phyloP scores from a whole-genome alignment of 345 rosid genomes.

The Theobroma cacao region DNA sequence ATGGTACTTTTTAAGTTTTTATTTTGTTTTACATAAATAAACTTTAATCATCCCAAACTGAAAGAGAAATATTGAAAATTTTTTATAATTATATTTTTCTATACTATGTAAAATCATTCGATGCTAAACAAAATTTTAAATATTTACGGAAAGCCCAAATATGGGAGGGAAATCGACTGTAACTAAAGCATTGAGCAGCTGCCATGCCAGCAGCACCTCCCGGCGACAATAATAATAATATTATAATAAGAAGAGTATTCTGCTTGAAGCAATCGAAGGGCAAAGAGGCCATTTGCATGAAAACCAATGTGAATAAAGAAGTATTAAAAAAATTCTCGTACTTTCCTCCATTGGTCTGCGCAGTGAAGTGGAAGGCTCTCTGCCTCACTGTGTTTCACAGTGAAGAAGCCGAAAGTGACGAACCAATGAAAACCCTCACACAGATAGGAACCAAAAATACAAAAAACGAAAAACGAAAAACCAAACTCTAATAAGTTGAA shows the following conservation, averaged over 20 bases:
- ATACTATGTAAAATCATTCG: too few relatives aligned
- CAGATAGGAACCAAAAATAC: constrained; percentile 9
- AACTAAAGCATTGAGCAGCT: neutral
- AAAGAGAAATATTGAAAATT: too few relatives aligned
- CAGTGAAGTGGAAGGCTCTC: constrained; percentile 25
- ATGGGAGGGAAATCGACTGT: neutral
- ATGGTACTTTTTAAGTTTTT: neutral
- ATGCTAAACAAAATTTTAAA: too few relatives aligned
- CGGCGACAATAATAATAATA: neutral
- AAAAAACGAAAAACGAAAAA: neutral
- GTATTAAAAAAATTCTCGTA: neutral
- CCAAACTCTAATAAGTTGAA: constrained; percentile 2
- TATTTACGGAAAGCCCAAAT: neutral
- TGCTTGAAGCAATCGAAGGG: constrained; percentile 3
- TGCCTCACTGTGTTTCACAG: neutral
- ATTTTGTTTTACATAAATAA: neutral
- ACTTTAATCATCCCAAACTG: neutral
- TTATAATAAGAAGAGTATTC: neutral
- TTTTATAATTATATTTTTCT: too few relatives aligned
- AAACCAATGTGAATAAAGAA: neutral
- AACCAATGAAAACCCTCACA: constrained; percentile 34
- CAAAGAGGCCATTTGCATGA: neutral
- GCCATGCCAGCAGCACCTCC: neutral
- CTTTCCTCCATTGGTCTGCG: constrained; percentile 23
- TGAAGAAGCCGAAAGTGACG: constrained; percentile 35